phyloP scores from a whole-genome alignment of 1,284 basidiomycete species.

The Cryptococcus depauperatus region DNA sequence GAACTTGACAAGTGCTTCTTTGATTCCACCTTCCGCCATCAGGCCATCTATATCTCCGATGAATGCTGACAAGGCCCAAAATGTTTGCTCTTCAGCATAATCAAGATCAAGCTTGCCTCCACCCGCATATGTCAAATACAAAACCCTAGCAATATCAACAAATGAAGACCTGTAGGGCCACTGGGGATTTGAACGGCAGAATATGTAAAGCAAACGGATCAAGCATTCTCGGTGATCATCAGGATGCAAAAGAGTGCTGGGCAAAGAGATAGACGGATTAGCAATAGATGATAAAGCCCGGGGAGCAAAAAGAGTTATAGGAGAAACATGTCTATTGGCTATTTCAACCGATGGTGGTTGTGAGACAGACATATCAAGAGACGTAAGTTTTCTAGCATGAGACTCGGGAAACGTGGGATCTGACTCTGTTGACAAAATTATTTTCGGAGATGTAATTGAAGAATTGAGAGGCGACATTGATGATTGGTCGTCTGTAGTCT shows the following conservation, averaged over 20 bases:
- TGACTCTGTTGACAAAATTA: slow-evolving; percentile 22
- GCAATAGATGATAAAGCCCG: slow-evolving; percentile 11
- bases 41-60: slow-evolving; percentile 29
- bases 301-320: slow-evolving; percentile 36
- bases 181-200: slow-evolving; percentile 34
- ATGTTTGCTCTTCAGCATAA: slow-evolving; percentile 40
- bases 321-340: slow-evolving; percentile 15
- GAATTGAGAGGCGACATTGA: background rate
- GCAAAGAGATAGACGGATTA: slow-evolving; percentile 4
- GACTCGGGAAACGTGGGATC: slow-evolving; percentile 9
- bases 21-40: slow-evolving; percentile 4
- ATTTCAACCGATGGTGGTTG: slow-evolving; percentile 4
- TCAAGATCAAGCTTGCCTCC: background rate
- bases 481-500: background rate
- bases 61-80: slow-evolving; percentile 37
- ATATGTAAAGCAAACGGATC: slow-evolving; percentile 41
- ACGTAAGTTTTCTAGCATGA: slow-evolving; percentile 3
- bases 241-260: slow-evolving; percentile 21
- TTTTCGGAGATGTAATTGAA: slow-evolving; percentile 19
- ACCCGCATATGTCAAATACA: slow-evolving; percentile 39
- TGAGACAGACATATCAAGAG: slow-evolving; percentile 1
- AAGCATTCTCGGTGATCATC: slow-evolving; percentile 42
- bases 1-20: slow-evolving; percentile 19
- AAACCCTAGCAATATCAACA: slow-evolving; percentile 36
- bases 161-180: slow-evolving; percentile 36